A percentile compares a stretch with the other conserved stretches of the same genome.
Conservation (phyloP, 768 basidiomycete genomes). For the Naganishia kalamii region DNA sequence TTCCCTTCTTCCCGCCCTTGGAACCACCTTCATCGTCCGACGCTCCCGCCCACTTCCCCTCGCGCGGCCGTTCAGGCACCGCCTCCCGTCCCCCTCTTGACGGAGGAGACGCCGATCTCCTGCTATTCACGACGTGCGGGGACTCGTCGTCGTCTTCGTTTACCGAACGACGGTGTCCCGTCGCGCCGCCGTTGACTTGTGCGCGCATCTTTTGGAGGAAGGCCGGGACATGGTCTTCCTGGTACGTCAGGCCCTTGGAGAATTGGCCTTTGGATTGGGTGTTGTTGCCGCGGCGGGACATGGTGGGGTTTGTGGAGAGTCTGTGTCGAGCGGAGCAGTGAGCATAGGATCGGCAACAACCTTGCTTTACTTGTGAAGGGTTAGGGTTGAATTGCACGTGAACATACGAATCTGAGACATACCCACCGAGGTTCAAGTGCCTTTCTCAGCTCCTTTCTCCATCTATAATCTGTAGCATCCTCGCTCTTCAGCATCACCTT, state of each 20-base stretch:
- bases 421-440: neutral
- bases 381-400: neutral
- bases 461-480: neutral
- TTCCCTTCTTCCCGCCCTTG: conserved; percentile 16
- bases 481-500: too few relatives aligned
- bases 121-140: neutral
- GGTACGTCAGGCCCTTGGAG: conserved; percentile 9
- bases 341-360: neutral
- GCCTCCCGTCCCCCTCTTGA: conserved; percentile 26
- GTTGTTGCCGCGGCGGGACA: conserved; percentile 11
- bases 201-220: conserved; percentile 14
- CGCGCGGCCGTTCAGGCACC: conserved; percentile 37
- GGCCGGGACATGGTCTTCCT: conserved; percentile 12
- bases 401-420: conserved; percentile 3
- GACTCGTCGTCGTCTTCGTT: conserved; percentile 1
- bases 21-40: conserved; percentile 34
- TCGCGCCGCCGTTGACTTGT: conserved; percentile 9
- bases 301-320: neutral
- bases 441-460: neutral
- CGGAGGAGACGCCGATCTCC: conserved; percentile 10
- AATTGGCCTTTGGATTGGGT: conserved; percentile 12
- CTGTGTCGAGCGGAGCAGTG: neutral
- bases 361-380: neutral
- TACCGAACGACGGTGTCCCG: neutral
- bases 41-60: conserved; percentile 42